Conservation (phyloP, 345 rosid genomes). For the Gossypium thurberi region DNA sequence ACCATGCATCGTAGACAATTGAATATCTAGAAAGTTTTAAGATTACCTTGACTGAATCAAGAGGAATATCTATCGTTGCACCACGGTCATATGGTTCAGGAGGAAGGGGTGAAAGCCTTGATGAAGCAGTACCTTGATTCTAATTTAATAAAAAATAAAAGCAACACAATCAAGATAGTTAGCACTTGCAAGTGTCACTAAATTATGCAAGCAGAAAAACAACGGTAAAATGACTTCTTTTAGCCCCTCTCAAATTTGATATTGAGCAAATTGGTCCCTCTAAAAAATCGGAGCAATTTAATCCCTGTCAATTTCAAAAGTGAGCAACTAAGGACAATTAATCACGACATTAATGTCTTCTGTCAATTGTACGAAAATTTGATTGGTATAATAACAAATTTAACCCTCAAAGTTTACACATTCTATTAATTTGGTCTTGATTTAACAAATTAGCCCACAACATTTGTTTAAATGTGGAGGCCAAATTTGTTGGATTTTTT, state of each 20-base stretch:
- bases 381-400: no score
- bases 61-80: slow-evolving; percentile 80
- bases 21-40: slow-evolving; percentile 6
- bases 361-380: no score
- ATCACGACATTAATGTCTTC: rapidly evolving
- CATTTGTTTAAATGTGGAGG: no score
- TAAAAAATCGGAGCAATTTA: no score
- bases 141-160: not conserved
- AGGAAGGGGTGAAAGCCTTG: slow-evolving; percentile 88
- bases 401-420: no score
- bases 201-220: not conserved
- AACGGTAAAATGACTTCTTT: not conserved
- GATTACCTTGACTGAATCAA: slow-evolving; percentile 65
- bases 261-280: no score
- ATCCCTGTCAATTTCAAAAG: no score
- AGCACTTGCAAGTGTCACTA: not conserved
- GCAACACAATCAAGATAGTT: not conserved
- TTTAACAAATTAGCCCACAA: no score
- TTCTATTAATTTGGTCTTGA: no score
- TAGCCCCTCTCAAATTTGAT: no score
- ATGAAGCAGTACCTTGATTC: slow-evolving; percentile 73
- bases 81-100: slow-evolving; percentile 92
- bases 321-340: no score
- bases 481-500: no score
- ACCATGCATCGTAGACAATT: not conserved